A percentile compares a stretch with the other conserved stretches of the same genome.
These are phyloP conservation scores for Coemansia reversa DNA, from an alignment of 192 early-diverging fungal genomes.

Conservation along the genomic window DNA sequence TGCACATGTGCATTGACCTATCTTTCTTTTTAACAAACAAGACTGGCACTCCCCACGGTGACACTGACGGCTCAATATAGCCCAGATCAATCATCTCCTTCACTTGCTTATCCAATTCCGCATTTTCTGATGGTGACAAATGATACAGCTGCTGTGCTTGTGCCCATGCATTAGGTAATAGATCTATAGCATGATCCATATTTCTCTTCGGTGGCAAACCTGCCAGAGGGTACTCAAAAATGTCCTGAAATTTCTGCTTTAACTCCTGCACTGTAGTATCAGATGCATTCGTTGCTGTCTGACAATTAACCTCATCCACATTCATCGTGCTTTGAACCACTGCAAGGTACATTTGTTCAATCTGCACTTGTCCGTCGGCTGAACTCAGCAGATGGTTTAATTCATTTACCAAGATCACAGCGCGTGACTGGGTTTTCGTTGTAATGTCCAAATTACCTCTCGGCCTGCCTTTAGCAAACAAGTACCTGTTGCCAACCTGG, in stretches of 20 bases:
- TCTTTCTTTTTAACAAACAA: not conserved
- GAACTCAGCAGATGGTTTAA: not conserved
- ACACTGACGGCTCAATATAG: not conserved
- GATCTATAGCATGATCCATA: slow-evolving; percentile 6
- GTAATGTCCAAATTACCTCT: not conserved
- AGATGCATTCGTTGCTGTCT: not conserved
- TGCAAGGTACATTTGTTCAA: not conserved
- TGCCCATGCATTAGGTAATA: not conserved
- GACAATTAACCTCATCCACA: not conserved
- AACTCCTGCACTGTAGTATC: not conserved
- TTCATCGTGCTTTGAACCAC: not conserved
- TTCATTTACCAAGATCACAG: not conserved
- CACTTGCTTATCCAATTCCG: not conserved
- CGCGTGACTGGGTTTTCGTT: not conserved
- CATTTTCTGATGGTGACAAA: not conserved
- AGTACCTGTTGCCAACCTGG: not conserved
- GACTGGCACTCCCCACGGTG: not conserved
- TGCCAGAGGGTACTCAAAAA: slow-evolving; percentile 5
- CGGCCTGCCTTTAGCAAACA: not conserved
- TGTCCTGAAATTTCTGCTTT: not conserved
- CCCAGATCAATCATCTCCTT: not conserved
- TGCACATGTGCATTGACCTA: not conserved
- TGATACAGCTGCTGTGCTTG: not conserved
- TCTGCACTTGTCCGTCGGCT: not conserved
- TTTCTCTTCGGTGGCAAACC: not conserved